Percentiles rank a stretch among this genome's conserved stretches.
phyloP scores from a whole-genome alignment of 345 rosid species.

The Excoecaria cochinchinensis region DNA sequence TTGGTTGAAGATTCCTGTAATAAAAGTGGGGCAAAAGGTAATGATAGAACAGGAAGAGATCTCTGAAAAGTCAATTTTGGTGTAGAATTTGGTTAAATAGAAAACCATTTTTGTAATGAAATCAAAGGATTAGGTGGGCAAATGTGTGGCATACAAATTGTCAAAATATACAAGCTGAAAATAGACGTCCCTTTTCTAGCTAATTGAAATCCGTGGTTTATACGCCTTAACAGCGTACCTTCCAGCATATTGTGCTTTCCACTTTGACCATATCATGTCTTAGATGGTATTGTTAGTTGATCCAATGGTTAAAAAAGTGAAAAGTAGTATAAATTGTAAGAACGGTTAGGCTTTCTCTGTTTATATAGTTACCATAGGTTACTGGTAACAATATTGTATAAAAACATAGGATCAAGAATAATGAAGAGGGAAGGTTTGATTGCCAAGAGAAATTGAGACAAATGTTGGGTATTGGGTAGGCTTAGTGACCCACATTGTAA shows the following conservation, averaged over 20 bases:
- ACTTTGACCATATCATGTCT: too few relatives aligned
- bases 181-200: not conserved
- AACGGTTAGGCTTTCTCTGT: too few relatives aligned
- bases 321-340: too few relatives aligned
- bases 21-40: constrained; percentile 12
- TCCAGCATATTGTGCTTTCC: too few relatives aligned
- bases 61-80: constrained; percentile 1
- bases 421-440: not conserved
- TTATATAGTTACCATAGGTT: not conserved
- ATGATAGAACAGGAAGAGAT: not conserved
- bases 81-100: not conserved
- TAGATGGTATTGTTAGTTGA: too few relatives aligned
- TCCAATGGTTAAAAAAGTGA: too few relatives aligned
- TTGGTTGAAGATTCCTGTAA: not conserved
- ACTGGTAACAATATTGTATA: not conserved
- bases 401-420: not conserved
- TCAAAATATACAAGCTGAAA: not conserved
- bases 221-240: too few relatives aligned
- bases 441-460: not conserved
- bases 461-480: not conserved
- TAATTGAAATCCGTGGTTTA: not conserved
- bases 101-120: not conserved
- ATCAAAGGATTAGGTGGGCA: not conserved
- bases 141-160: not conserved
- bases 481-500: too few relatives aligned